phyloP scores from a whole-genome alignment of 345 rosid genomes.

The Pseudoturritis turrita region DNA sequence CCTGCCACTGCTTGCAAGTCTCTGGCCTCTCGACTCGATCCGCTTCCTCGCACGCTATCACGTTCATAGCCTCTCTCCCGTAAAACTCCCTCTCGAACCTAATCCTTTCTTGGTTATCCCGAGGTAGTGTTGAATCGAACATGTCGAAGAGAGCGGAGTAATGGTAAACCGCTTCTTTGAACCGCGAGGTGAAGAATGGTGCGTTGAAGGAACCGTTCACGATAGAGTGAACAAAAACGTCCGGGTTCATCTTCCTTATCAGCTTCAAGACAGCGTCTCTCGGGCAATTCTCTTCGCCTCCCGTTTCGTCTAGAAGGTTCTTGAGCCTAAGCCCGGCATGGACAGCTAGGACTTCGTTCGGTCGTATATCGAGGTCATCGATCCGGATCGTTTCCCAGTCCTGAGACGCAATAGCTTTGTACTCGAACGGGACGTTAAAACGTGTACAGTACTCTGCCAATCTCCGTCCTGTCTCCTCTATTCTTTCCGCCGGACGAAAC shows the following conservation, averaged over 20 bases:
- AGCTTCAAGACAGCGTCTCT: constrained; percentile 53
- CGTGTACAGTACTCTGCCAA: constrained; percentile 62
- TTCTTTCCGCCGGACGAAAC: constrained; percentile 55
- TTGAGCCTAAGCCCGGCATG: constrained; percentile 44
- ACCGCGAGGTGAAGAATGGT: constrained; percentile 68
- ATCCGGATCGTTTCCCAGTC: constrained; percentile 63
- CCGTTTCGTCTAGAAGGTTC: constrained; percentile 59
- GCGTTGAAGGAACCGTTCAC: constrained; percentile 62
- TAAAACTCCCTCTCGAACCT: constrained; percentile 57
- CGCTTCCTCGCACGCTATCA: constrained; percentile 70
- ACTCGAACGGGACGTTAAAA: constrained; percentile 73
- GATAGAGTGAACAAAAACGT: constrained; percentile 43
- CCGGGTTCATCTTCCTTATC: constrained; percentile 49
- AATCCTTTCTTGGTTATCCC: constrained; percentile 45
- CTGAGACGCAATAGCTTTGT: constrained; percentile 48
- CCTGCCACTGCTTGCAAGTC: constrained; percentile 76
- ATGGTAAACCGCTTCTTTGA: constrained; percentile 72
- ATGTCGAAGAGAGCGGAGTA: constrained; percentile 61
- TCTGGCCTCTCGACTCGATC: constrained; percentile 79
- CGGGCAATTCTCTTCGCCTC: constrained; percentile 43
- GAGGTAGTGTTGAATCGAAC: constrained; percentile 46
- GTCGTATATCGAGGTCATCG: constrained; percentile 51
- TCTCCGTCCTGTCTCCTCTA: constrained; percentile 69
- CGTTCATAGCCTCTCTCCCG: constrained; percentile 59
- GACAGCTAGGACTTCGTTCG: constrained; percentile 56